Conservation (phyloP, 2,329 filamentous ascomycete species). For the Pseudogymnoascus sp. region DNA sequence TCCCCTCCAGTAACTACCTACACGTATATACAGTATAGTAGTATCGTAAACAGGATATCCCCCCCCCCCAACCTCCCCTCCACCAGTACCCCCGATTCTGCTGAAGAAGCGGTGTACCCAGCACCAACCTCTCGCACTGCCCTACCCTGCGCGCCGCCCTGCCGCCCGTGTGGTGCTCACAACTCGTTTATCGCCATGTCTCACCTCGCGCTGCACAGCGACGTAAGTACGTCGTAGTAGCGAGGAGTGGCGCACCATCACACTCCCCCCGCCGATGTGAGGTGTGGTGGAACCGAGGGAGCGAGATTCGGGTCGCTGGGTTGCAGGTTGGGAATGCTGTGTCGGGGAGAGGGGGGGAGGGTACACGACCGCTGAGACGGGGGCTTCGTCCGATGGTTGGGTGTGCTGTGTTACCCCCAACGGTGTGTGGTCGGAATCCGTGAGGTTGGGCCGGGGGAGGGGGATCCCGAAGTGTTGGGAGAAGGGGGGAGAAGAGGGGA, state of each 20-base stretch:
- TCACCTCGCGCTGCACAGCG: neutral
- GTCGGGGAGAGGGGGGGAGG: neutral
- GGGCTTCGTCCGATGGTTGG: neutral
- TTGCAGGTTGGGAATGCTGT: neutral
- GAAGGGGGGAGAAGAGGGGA: neutral
- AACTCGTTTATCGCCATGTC: conserved; percentile 2
- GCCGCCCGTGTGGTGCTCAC: neutral
- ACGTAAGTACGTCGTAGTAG: too few species aligned
- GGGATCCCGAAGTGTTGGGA: neutral
- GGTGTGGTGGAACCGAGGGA: neutral
- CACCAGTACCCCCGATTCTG: neutral
- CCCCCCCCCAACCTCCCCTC: neutral
- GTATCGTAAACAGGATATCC: neutral
- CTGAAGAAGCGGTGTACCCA: neutral
- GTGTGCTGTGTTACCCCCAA: neutral
- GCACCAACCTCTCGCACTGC: neutral
- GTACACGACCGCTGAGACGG: neutral
- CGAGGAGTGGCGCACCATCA: too few species aligned
- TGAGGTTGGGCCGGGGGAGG: neutral
- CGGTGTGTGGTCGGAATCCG: neutral
- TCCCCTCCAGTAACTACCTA: neutral
- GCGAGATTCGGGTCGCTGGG: neutral
- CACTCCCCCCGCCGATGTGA: too few species aligned
- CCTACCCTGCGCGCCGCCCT: neutral
- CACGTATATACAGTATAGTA: too few species aligned